Evolutionary conservation across 140 eudicot species (phyloP), one percentile per base, ranked within the genome.

Genomic region (Bidens hawaiensis): DNA sequence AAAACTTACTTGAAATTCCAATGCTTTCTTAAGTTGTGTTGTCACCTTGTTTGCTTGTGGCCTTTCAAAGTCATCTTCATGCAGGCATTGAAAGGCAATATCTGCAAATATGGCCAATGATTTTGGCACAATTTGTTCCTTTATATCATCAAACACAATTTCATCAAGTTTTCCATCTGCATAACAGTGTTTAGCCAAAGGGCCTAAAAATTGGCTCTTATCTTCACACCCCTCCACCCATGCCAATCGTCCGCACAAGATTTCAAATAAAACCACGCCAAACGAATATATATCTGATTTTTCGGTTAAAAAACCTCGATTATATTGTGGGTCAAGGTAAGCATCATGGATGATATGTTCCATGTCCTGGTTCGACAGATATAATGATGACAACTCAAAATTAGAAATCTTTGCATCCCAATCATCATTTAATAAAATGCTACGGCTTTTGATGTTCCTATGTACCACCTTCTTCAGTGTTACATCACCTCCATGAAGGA

Each of bases 1-100:
- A 52, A 52, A 24, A 33, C 69, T 63, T 63, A 63, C 69, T 28
- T 63, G 69, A 14, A 25, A 26, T 45, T 63, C 56, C 19, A 63
- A 45, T 16, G 69, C 69, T 24, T 43, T 43, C 27, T 16, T 12
- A 45, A 63, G 69, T 27, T 63, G 69, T 63, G 16, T 3, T 1
- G 3, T 10, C 28, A 63, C 69, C 18, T 63, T 24, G 0, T 24
- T 43, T 27, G 28, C 28, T 0, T 21, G 12, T n/a, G 69, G 69
- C 15, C 69, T 56, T 15, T 43, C 3, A 14, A 23, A 4, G 17
- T 21, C 13, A 2, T 42, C 26, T 7, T 8, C 16, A n/a, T 23
- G 68, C 17, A 62, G 10, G 41, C 68, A 62, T 15, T 25, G 54
- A 62, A 24, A 41, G 26, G 54, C 68, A 24, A 62, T 26, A 6